Base-by-base conservation (phyloP, 1,284 basidiomycete genomes). In the Pseudozyma pruni region DNA sequence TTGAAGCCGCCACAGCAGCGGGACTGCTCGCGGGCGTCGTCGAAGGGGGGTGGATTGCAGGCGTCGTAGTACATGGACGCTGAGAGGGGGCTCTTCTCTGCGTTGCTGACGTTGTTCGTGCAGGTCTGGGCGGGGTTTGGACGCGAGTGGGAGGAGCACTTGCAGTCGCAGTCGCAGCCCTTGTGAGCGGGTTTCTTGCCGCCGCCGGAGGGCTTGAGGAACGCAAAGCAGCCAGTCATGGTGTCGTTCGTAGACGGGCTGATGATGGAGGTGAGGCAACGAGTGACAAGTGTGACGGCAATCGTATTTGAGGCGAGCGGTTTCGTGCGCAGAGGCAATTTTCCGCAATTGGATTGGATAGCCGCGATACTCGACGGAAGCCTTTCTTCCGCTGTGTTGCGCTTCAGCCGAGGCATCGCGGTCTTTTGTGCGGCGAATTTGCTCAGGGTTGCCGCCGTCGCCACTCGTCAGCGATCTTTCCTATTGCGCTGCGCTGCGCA, bases 51-150 rank as follows among this genome's bases (percentile, higher is more conserved):
- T 4, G 66, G 66, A 17, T 63, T 69, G 54, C 59, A 69, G 10
- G 66, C 66, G 13, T 69, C 66, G 44, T 69, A 69, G 59, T 62
- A 69, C 25, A 62, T 47, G 4, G 66, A 69, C 5, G 47, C 66
- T 1, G 53, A 49, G 10, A 69, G 51, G 19, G 59, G 54, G 8
- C 19, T 55, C 58, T 68, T 68, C 31, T 68, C 58, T 6, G 32
- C 34, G 25, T 5, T 19, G 27, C 9, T 37, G n/a, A 17, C 25
- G 14, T 14, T 38, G 32, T 5, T 32, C 13, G 35, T 38, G 11
- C 27, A 7, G 11, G 27, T 11, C 27, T 29, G 27, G 9, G 23
- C 20, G 9, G 27, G 25, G 33, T 22, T 25, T 0, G 22, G 11
- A 2, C 23, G n/a, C 4, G 34, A 20, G 17, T 32, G 52, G 22